Conservation (phyloP, 192 early-diverging fungal species). For the Coemansia sp. region DNA sequence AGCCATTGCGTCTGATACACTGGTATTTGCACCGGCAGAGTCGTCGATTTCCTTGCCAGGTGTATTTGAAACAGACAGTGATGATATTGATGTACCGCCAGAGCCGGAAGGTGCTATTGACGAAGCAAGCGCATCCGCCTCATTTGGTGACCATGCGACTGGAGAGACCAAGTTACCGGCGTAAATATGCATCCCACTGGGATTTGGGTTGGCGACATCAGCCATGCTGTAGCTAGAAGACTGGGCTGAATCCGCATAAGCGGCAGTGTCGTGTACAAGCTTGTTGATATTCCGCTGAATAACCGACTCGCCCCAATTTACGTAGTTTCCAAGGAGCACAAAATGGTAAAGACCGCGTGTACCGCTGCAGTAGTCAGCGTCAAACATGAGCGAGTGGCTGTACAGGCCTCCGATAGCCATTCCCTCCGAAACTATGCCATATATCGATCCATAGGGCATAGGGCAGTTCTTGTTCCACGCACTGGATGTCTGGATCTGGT, state of each 20-base stretch:
- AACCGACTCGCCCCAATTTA: conserved; percentile 20
- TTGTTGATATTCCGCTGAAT: conserved; percentile 10
- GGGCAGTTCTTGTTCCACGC: conserved; percentile 4
- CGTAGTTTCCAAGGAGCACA: conserved; percentile 16
- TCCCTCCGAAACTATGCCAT: neutral
- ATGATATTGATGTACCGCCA: neutral
- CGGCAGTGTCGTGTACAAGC: neutral
- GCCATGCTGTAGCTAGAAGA: conserved; percentile 1
- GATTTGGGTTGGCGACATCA: conserved; percentile 1
- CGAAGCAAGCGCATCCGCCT: neutral
- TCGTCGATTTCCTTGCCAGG: neutral
- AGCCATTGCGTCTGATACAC: too few species aligned
- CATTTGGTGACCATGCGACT: neutral
- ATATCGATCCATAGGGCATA: conserved; percentile 18
- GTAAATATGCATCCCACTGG: neutral
- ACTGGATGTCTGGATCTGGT: conserved; percentile 1
- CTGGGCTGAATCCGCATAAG: neutral
- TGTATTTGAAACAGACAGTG: neutral
- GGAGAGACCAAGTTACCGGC: neutral
- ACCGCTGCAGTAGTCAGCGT: conserved; percentile 14
- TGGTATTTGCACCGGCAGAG: neutral
- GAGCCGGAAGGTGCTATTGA: neutral
- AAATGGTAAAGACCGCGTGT: conserved; percentile 17
- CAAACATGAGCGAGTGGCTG: conserved; percentile 18
- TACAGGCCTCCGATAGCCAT: conserved; percentile 23